Conservation (phyloP, 1,284 basidiomycete species). For the Earliella scabrosa region DNA sequence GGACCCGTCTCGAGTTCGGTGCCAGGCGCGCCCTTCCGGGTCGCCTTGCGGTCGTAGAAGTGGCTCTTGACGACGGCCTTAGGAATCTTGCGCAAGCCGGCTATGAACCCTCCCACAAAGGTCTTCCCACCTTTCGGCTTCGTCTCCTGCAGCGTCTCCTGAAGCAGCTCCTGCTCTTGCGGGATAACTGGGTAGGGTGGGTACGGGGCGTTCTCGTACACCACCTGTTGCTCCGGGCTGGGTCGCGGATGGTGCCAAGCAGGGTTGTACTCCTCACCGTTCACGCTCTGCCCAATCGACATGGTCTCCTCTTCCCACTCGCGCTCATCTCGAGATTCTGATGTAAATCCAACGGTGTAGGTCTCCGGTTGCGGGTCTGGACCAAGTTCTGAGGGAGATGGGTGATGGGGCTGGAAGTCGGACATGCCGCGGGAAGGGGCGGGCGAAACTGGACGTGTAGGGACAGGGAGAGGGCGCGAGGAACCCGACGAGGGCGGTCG, state of each 20-base stretch:
- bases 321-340: constrained; percentile 1
- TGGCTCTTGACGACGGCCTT: constrained; percentile 28
- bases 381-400: constrained; percentile 12
- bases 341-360: background rate
- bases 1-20: constrained; percentile 7
- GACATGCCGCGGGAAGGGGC: constrained; percentile 13
- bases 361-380: constrained; percentile 4
- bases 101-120: constrained; percentile 40
- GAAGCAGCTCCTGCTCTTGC: background rate
- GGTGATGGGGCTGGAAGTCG: constrained; percentile 15
- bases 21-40: constrained; percentile 20
- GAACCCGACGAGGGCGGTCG: constrained; percentile 13
- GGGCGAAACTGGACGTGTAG: constrained; percentile 13
- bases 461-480: constrained; percentile 14
- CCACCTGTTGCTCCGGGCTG: background rate
- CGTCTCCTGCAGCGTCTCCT: background rate
- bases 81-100: constrained; percentile 32
- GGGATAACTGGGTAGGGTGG: constrained; percentile 3
- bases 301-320: constrained; percentile 17
- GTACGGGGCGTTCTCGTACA: constrained; percentile 3
- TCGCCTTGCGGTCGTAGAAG: constrained; percentile 22
- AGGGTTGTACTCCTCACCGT: constrained; percentile 6
- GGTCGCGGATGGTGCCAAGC: background rate
- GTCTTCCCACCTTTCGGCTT: constrained; percentile 17
- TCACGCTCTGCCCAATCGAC: constrained; percentile 16